Base-by-base conservation (phyloP, 163 green algal genomes). In the Chlamydomonas reinhardtii region DNA sequence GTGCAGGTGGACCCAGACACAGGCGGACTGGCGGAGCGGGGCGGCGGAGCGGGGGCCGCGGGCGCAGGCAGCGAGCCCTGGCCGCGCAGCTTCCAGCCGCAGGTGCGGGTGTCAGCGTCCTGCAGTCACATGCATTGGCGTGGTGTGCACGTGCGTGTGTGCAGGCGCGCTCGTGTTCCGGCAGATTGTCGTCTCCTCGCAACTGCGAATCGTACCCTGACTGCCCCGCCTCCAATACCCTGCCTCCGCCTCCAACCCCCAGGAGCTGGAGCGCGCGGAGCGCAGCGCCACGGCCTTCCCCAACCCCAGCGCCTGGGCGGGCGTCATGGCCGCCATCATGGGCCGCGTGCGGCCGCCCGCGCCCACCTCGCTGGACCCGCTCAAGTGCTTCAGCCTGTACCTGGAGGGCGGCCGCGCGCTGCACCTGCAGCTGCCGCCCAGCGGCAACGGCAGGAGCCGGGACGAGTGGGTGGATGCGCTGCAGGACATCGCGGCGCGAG, bases 401-500 rank as follows among this genome's bases (percentile, higher is more conserved):
- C 80, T 86, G 54, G 34, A 65, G n/a, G 69, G 80, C 25, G 80
- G 70, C 22, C 80, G 80, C 70, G 31, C 54, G 34, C 61, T 87
- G 59, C 72, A 82, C 82, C 59, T 87, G 72, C 72, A 81, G 82
- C 82, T 87, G 72, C 82, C 82, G 5, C 6, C 71, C 24, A 56
- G 56, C 5, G 82, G 82, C 29, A 87, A 87, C 82, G 82, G 82
- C 3, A 59, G 82, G 25, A 82, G 72, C 72, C 9, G 82, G n/a
- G 82, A 87, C 62, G 82, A 87, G 72, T 87, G 82, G 82, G 29
- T 77, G 35, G 82, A 81, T 27, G 72, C 82, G 2, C 39, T 87
- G 34, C 54, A 74, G 70, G 80, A 56, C 48, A 56, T 17, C 14
- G 48, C 48, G 48, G 48, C 48, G 48, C 48, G 48, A 2, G 48